phyloP scores from a whole-genome alignment of 208 protist genomes.

The Leishmania arabica region DNA sequence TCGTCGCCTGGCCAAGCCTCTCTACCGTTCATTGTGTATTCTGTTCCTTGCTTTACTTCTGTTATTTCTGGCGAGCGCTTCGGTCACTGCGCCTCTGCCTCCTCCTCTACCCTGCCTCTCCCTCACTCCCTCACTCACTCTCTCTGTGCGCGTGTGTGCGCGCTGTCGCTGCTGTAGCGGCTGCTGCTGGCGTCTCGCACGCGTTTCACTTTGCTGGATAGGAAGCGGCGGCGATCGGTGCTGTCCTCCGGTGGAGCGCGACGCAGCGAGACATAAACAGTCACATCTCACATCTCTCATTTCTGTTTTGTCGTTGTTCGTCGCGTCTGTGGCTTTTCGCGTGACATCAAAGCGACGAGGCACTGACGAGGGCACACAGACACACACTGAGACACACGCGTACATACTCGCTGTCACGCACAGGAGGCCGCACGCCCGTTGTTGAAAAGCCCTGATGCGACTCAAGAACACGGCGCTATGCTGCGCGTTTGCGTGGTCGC shows the following conservation, averaged over 20 bases:
- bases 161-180: neutral
- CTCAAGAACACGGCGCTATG: slow-evolving; percentile 62
- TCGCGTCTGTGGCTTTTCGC: neutral
- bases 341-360: neutral
- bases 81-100: neutral
- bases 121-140: neutral
- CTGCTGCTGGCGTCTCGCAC: neutral
- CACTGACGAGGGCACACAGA: slow-evolving; percentile 2
- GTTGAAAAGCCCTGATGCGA: slow-evolving; percentile 39
- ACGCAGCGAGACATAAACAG: too few species aligned
- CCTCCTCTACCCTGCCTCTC: neutral
- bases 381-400: neutral
- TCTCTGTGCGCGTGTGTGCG: neutral
- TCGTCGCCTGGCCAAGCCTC: neutral
- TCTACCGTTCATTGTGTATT: neutral
- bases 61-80: slow-evolving; percentile 10
- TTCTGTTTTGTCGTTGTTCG: neutral
- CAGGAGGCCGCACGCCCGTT: neutral
- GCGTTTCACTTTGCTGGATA: too few species aligned
- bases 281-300: too few species aligned
- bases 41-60: neutral
- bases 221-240: too few species aligned
- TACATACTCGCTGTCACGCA: neutral
- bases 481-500: slow-evolving; percentile 83
- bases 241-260: too few species aligned